Percentiles rank a stretch among this genome's conserved stretches.
Conservation (phyloP, 2,329 filamentous ascomycete genomes). For the Cercospora janseana region DNA sequence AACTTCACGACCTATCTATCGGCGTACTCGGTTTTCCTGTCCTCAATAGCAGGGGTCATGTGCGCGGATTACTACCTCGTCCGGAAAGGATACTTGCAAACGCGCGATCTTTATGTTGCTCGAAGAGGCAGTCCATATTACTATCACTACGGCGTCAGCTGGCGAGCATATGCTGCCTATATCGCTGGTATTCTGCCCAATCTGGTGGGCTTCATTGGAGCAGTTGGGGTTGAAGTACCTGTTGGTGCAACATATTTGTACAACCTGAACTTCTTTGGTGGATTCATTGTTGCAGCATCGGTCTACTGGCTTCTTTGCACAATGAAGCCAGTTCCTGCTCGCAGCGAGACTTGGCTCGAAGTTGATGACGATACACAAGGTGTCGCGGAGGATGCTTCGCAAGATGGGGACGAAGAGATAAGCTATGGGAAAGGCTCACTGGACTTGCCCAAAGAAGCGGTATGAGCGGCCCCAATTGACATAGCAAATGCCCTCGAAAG, state of each 20-base stretch:
- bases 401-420: constrained; percentile 19
- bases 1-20: constrained; percentile 63
- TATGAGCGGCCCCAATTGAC: neutral
- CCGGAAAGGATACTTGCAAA: constrained; percentile 40
- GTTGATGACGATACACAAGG: constrained; percentile 59
- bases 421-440: constrained; percentile 13
- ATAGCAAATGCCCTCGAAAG: neutral
- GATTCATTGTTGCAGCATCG: constrained; percentile 66
- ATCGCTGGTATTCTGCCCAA: constrained; percentile 57
- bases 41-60: constrained; percentile 62
- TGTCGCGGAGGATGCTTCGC: constrained; percentile 34
- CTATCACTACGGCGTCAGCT: constrained; percentile 56
- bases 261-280: constrained; percentile 85
- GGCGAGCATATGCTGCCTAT: constrained; percentile 58
- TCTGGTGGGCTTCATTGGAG: constrained; percentile 55
- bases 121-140: constrained; percentile 52
- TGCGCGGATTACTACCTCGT: constrained; percentile 59
- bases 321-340: constrained; percentile 70
- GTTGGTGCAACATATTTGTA: constrained; percentile 81
- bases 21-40: constrained; percentile 59
- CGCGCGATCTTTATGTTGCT: constrained; percentile 44
- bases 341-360: constrained; percentile 74
- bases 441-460: constrained; percentile 16
- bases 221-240: constrained; percentile 59
- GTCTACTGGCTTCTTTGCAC: constrained; percentile 71